Evolutionary conservation across 805 yeast genomes (phyloP), one percentile per base, ranked within the genome.

Genomic region (Saccharomycopsis lassenensis): DNA sequence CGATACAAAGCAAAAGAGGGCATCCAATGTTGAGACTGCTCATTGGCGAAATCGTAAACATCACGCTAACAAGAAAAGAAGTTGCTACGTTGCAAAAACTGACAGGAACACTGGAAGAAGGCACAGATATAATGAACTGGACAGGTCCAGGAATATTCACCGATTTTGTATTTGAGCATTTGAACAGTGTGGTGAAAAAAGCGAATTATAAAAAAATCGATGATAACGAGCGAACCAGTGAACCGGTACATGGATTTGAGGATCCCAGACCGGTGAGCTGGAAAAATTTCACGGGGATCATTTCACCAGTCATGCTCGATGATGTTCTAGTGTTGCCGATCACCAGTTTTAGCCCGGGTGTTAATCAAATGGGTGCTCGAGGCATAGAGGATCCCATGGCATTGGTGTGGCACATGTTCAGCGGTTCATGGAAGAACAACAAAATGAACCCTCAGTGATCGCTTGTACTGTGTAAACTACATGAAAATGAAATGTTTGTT

Each of bases 71-170:
- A 24, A 69, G 77, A 41, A 19, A 15, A 5, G 58, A 68, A 43
- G 56, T 58, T 11, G 76, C 75, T 1, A 52, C 52, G 3, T 59
- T 83, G 36, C n/a, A n/a, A n/a, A 52, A 54, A 0, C 57, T 62
- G 36, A 58, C 71, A 0, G 58, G 63, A 30, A 77, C 81, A 4
- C 70, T 73, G 46, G 77, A 77, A 45, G 58, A 63, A 7, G 93
- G 93, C 4, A 77, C 76, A 16, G 86, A 79, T 50, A 70, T 85
- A 36, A 83, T 85, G 93, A 71, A 78, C 50, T 84, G 95, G 95
- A 84, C 97, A 0, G 98, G 98, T 0, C 95, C 97, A 0, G 97
- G 93, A 1, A 72, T 84, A 15, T 89, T 87, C 75, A 87, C 97
- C 0, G 96, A 91, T 54, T 58, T 71, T 7, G 65, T 89, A 17